phyloP scores from a whole-genome alignment of 805 yeast species.

The Starmerella ratchasimensis region DNA sequence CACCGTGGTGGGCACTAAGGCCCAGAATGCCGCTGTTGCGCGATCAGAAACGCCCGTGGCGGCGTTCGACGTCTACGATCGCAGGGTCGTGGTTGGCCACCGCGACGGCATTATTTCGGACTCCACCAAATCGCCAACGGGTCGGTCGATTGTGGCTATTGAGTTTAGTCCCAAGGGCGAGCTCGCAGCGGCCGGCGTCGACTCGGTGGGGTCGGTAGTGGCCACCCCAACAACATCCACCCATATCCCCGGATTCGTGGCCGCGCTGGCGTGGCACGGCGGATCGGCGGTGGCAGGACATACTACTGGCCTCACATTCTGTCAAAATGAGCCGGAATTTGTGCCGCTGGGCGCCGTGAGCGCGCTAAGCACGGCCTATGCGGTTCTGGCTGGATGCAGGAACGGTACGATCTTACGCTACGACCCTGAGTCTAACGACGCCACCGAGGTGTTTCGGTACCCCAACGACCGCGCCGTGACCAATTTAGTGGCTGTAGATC shows the following conservation, averaged over 20 bases:
- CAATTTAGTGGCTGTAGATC: slow-evolving; percentile 1
- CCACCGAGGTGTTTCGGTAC: neutral
- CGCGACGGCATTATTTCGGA: slow-evolving; percentile 5
- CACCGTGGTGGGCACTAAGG: no score
- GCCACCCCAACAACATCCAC: neutral
- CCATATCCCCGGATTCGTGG: slow-evolving; percentile 1
- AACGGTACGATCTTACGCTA: neutral
- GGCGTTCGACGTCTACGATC: neutral
- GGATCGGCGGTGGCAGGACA: neutral
- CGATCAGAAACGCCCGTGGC: no score
- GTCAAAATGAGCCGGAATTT: neutral
- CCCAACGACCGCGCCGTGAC: slow-evolving; percentile 9
- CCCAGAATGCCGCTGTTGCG: no score
- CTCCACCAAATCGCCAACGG: neutral
- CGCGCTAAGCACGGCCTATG: no score
- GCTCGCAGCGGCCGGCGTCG: slow-evolving; percentile 9
- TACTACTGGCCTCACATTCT: neutral
- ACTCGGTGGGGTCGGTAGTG: slow-evolving; percentile 5
- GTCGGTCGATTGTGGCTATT: slow-evolving; percentile 6
- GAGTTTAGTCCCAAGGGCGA: no score
- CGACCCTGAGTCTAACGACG: neutral
- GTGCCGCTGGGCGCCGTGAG: neutral
- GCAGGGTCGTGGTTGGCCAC: slow-evolving; percentile 5
- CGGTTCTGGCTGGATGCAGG: slow-evolving; percentile 3
- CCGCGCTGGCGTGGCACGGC: slow-evolving; percentile 1